phyloP scores from a whole-genome alignment of 106 monocot species.

The Narthecium ossifragum region DNA sequence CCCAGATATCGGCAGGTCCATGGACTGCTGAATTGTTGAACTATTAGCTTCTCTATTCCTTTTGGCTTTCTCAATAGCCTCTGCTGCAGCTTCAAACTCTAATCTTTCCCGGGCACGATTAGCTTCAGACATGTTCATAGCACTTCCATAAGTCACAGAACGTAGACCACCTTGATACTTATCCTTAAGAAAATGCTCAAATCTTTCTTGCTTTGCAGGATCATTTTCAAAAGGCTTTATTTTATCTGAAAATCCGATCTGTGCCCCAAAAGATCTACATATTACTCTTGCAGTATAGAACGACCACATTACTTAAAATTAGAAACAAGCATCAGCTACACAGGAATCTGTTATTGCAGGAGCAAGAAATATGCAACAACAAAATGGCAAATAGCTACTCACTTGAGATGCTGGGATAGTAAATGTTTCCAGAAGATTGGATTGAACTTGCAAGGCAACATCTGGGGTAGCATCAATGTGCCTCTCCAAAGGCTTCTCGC shows the following conservation, averaged over 20 bases:
- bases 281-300: too few species aligned
- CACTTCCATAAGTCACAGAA: slow-evolving; percentile 23
- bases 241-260: slow-evolving; percentile 45
- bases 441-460: slow-evolving; percentile 38
- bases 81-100: slow-evolving; percentile 89
- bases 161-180: slow-evolving; percentile 92
- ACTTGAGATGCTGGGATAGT: slow-evolving; percentile 63
- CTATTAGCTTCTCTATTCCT: slow-evolving; percentile 9
- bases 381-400: slow-evolving; percentile 21
- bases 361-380: background rate
- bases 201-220: slow-evolving; percentile 89
- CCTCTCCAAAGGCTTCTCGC: slow-evolving; percentile 76
- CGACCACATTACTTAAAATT: too few species aligned
- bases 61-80: slow-evolving; percentile 57
- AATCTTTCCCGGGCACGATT: slow-evolving; percentile 83
- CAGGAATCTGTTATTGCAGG: too few species aligned
- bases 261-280: too few species aligned
- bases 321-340: too few species aligned
- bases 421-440: slow-evolving; percentile 74
- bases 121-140: slow-evolving; percentile 48
- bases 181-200: slow-evolving; percentile 93
- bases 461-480: slow-evolving; percentile 15
- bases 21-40: slow-evolving; percentile 12
- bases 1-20: slow-evolving; percentile 10
- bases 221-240: slow-evolving; percentile 79